These are phyloP conservation scores for Stagonosporopsis chrysanthemi DNA, from an alignment of 2,329 filamentous ascomycete genomes.

Conservation along the genomic window DNA sequence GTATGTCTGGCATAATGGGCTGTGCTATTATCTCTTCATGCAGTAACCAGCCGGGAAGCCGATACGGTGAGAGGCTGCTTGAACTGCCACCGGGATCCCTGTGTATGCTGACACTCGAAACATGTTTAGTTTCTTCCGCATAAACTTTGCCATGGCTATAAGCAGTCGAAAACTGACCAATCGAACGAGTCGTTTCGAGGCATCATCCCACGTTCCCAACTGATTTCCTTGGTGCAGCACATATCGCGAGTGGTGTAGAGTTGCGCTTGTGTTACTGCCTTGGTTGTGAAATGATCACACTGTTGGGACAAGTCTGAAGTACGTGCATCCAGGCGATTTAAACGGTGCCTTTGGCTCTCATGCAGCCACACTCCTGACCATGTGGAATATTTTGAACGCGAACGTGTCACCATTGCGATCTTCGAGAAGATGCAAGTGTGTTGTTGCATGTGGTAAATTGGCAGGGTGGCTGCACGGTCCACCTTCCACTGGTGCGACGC, in stretches of 20 bases:
- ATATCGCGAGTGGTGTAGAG: background rate
- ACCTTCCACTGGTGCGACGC: conserved; percentile 27
- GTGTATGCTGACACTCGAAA: conserved; percentile 30
- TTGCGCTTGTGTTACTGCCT: too few species aligned
- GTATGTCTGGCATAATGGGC: conserved; percentile 23
- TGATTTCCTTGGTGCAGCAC: background rate
- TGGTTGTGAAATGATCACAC: background rate
- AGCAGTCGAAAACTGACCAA: conserved; percentile 9
- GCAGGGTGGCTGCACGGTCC: conserved; percentile 37
- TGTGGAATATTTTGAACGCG: background rate
- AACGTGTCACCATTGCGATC: background rate
- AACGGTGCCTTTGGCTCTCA: background rate
- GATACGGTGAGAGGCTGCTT: background rate
- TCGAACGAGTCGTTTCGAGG: background rate
- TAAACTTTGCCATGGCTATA: background rate
- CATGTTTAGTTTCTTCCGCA: conserved; percentile 38
- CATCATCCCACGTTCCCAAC: too few species aligned
- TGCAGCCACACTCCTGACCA: background rate
- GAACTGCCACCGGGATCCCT: conserved; percentile 20
- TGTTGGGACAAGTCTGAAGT: background rate
- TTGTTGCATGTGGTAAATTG: conserved; percentile 23
- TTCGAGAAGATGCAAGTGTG: conserved; percentile 3
- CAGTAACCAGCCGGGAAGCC: conserved; percentile 8
- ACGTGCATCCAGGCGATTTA: background rate
- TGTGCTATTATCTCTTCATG: conserved; percentile 32